A percentile compares a stretch with the other conserved stretches of the same genome.
Conservation (phyloP, 805 yeast genomes). For the Priceomyces medius region DNA sequence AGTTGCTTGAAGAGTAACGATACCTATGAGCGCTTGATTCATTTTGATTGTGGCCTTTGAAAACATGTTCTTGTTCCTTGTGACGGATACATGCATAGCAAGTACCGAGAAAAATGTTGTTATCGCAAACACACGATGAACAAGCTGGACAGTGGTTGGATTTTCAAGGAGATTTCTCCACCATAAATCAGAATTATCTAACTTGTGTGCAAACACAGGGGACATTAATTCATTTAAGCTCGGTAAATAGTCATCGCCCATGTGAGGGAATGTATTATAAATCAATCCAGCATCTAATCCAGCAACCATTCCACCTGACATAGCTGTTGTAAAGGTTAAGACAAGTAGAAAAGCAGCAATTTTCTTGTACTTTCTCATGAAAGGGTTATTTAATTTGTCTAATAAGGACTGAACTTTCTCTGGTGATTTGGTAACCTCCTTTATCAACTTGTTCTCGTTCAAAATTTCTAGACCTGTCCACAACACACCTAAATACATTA, state of each 20-base stretch:
- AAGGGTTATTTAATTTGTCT: conserved; percentile 59
- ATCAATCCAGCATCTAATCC: conserved; percentile 97
- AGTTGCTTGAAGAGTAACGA: conserved; percentile 78
- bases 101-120: conserved; percentile 72
- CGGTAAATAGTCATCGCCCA: conserved; percentile 87
- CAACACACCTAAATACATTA: conserved; percentile 82
- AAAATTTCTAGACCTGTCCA: conserved; percentile 87
- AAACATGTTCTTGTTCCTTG: conserved; percentile 50
- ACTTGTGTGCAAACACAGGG: conserved; percentile 63
- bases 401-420: conserved; percentile 52
- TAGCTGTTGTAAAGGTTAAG: conserved; percentile 82
- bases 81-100: conserved; percentile 69
- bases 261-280: conserved; percentile 93
- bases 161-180: conserved; percentile 95
- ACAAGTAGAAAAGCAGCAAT: conserved; percentile 57
- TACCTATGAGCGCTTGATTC: conserved; percentile 72
- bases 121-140: conserved; percentile 82
- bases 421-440: conserved; percentile 47
- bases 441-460: conserved; percentile 66
- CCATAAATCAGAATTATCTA: conserved; percentile 68
- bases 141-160: conserved; percentile 92
- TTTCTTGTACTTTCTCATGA: conserved; percentile 56
- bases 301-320: conserved; percentile 98
- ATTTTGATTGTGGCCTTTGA: conserved; percentile 57
- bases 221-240: conserved; percentile 75